Percentiles rank a stretch among this genome's conserved stretches.
Conservation (phyloP, 148 eudicot genomes). For the Vaccinium myrtillus region DNA sequence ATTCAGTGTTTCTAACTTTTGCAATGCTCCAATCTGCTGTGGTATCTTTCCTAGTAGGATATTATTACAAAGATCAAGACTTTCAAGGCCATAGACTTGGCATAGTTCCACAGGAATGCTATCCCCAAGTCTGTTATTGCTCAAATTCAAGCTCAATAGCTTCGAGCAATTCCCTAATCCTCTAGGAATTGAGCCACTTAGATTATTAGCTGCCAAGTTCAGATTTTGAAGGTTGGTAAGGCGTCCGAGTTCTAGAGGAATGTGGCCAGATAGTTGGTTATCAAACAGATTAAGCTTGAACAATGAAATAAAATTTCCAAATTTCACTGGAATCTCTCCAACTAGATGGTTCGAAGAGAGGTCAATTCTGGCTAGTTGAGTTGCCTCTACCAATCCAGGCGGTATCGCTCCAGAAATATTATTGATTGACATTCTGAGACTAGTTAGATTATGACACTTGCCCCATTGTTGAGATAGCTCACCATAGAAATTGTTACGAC, state of each 20-base stretch:
- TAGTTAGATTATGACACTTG: background rate
- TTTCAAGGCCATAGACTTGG: background rate
- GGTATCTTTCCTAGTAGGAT: background rate
- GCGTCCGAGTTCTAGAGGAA: background rate
- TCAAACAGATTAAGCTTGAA: background rate
- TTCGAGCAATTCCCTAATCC: background rate
- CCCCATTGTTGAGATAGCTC: background rate
- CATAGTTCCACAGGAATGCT: background rate
- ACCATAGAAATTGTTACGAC: conserved; percentile 3
- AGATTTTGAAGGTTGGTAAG: background rate
- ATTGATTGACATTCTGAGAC: conserved; percentile 21
- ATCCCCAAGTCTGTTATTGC: background rate
- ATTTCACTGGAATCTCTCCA: background rate
- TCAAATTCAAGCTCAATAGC: background rate
- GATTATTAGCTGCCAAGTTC: background rate
- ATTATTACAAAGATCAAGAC: background rate
- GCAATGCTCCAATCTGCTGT: background rate
- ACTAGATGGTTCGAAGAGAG: background rate
- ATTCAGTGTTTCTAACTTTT: background rate
- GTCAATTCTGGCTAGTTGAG: background rate
- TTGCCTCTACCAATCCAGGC: background rate
- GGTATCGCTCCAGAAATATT: background rate
- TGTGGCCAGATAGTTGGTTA: background rate
- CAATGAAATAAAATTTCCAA: background rate
- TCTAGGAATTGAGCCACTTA: background rate